Conservation (phyloP, 495 filamentous ascomycete species). For the Aspergillus diversus region DNA sequence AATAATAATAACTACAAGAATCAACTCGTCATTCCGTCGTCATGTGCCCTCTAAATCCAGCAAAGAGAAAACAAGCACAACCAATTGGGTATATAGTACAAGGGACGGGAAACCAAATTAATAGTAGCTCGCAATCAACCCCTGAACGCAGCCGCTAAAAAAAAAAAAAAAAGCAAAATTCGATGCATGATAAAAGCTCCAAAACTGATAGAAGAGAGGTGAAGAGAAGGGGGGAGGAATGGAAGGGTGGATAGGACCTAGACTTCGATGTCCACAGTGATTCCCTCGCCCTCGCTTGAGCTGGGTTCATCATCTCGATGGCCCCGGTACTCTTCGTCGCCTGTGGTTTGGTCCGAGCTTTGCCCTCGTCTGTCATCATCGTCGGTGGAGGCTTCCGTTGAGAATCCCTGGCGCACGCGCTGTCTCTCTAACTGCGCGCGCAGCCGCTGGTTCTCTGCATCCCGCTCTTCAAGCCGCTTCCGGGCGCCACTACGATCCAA, state of each 20-base stretch:
- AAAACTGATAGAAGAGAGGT: background rate
- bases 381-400: constrained; percentile 30
- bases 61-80: constrained; percentile 14
- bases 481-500: constrained; percentile 82
- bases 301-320: constrained; percentile 39
- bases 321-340: constrained; percentile 21
- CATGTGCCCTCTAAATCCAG: background rate
- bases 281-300: constrained; percentile 50
- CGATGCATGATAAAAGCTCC: background rate
- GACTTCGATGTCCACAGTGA: constrained; percentile 51
- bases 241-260: constrained; percentile 20
- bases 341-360: constrained; percentile 16
- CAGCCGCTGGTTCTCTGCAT: constrained; percentile 75
- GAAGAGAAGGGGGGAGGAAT: constrained; percentile 4
- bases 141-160: constrained; percentile 24
- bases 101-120: constrained; percentile 13
- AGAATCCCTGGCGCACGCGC: constrained; percentile 48
- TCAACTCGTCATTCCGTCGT: background rate
- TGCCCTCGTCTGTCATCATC: constrained; percentile 18
- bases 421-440: constrained; percentile 70
- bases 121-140: constrained; percentile 10
- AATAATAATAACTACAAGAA: background rate
- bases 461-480: constrained; percentile 81
- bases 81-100: constrained; percentile 29
- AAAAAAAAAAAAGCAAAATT: constrained; percentile 6